A percentile compares a stretch with the other conserved stretches of the same genome.
phyloP scores from a whole-genome alignment of 1,139 yeast genomes.

The Zygoascus sp. region DNA sequence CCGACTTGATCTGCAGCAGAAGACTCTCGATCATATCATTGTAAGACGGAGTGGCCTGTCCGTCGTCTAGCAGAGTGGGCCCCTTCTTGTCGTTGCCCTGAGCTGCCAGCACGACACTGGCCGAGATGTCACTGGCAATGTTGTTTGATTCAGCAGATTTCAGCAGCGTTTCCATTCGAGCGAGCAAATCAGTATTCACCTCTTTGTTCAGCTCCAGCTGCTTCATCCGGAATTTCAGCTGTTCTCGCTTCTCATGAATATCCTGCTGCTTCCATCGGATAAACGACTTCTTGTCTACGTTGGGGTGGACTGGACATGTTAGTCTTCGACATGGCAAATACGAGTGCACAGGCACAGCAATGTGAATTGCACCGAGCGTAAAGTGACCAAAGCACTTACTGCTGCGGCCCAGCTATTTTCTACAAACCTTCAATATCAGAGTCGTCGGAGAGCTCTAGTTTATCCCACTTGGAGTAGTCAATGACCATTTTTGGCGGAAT shows the following conservation, averaged over 20 bases:
- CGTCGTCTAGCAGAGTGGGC: conserved; percentile 47
- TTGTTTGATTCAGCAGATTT: conserved; percentile 26
- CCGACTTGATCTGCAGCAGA: conserved; percentile 63
- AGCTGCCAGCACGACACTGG: conserved; percentile 25
- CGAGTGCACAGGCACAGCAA: too few relatives aligned
- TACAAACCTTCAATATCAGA: conserved; percentile 67
- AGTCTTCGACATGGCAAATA: not conserved
- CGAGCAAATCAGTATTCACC: conserved; percentile 73
- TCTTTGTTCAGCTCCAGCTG: conserved; percentile 66
- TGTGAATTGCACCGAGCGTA: too few relatives aligned
- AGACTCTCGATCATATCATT: conserved; percentile 90
- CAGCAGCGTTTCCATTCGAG: conserved; percentile 63
- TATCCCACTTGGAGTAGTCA: conserved; percentile 98
- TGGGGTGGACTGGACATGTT: conserved; percentile 68
- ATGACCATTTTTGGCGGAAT: conserved; percentile 45
- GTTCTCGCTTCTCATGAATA: conserved; percentile 86
- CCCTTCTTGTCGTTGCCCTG: conserved; percentile 20
- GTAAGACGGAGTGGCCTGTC: conserved; percentile 67
- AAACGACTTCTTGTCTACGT: conserved; percentile 89
- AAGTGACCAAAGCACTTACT: too few relatives aligned
- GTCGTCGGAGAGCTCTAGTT: conserved; percentile 90
- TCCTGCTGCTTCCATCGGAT: conserved; percentile 97
- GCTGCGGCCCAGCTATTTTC: too few relatives aligned
- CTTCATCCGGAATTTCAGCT: conserved; percentile 70
- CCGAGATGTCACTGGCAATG: conserved; percentile 39